Evolutionary conservation across 2,329 filamentous ascomycete species (phyloP).

Genomic region (Akanthomyces dipterigenus): DNA sequence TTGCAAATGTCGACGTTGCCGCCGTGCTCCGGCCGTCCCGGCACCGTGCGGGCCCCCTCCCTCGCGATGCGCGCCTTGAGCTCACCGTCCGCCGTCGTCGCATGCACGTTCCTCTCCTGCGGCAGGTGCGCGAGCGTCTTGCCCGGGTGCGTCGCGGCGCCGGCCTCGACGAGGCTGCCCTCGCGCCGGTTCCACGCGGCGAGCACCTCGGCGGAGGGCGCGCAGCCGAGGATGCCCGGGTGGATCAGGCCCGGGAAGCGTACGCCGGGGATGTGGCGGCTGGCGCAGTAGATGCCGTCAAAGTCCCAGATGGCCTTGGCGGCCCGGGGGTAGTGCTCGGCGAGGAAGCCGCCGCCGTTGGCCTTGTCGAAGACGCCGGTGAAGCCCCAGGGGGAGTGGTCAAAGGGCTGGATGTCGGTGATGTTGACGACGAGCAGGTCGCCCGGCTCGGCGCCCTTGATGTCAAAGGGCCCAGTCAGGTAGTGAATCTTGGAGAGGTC

Average conservation of each 20-base stretch:
- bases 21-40: constrained; percentile 77
- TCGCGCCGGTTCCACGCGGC: constrained; percentile 80
- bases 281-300: constrained; percentile 63
- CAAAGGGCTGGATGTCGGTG: constrained; percentile 83
- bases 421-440: constrained; percentile 85
- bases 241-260: constrained; percentile 87
- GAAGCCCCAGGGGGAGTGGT: constrained; percentile 85
- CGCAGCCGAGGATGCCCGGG: constrained; percentile 85
- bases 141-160: constrained; percentile 45
- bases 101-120: constrained; percentile 63
- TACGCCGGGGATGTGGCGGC: constrained; percentile 79
- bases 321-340: constrained; percentile 78
- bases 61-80: constrained; percentile 60
- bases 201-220: constrained; percentile 71
- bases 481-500: constrained; percentile 84
- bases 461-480: constrained; percentile 80
- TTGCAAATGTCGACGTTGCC: constrained; percentile 94
- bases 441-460: constrained; percentile 76
- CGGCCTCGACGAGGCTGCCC: constrained; percentile 64
- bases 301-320: constrained; percentile 56
- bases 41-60: constrained; percentile 81
- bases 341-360: constrained; percentile 84
- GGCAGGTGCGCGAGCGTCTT: constrained; percentile 73
- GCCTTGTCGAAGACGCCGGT: constrained; percentile 72
- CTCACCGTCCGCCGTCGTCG: constrained; percentile 53